Evolutionary conservation across 2,329 filamentous ascomycete genomes (phyloP).

Genomic region (Alternaria sp.): DNA sequence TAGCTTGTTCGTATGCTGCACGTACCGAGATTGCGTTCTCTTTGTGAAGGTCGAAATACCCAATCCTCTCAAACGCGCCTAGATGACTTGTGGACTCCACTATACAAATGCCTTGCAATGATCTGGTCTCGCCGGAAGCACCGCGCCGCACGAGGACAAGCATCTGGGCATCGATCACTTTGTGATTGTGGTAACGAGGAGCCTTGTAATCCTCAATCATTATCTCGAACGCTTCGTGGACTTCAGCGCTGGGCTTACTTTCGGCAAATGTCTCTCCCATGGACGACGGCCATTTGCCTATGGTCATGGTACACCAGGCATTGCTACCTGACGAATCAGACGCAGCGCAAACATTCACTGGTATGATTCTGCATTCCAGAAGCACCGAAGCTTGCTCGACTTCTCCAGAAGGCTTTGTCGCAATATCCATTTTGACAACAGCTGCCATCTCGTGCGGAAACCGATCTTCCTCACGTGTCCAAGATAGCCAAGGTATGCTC

Average conservation of each 20-base stretch:
- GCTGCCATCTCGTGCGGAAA: not conserved
- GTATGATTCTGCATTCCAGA: not conserved
- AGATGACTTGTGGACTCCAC: no score
- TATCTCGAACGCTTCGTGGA: not conserved
- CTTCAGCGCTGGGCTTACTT: not conserved
- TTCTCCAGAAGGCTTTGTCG: not conserved
- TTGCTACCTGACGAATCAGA: not conserved
- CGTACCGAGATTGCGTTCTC: rapidly evolving
- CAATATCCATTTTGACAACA: rapidly evolving
- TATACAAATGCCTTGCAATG: not conserved
- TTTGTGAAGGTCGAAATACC: rapidly evolving
- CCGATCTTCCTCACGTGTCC: no score
- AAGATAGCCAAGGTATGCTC: rapidly evolving
- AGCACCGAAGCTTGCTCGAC: not conserved
- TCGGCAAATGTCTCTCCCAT: no score
- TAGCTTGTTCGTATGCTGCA: not conserved
- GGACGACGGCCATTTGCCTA: not conserved
- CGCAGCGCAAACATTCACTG: not conserved
- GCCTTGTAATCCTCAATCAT: not conserved
- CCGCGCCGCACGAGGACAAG: not conserved
- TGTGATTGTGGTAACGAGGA: not conserved
- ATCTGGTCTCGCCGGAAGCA: no score
- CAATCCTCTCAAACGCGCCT: not conserved
- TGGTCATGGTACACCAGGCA: not conserved
- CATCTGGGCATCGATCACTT: not conserved